A percentile compares a stretch with the other conserved stretches of the same genome.
These are phyloP conservation scores for Phytopythium helicoides DNA, from an alignment of 352 stramenopile genomes.

Conservation along the genomic window DNA sequence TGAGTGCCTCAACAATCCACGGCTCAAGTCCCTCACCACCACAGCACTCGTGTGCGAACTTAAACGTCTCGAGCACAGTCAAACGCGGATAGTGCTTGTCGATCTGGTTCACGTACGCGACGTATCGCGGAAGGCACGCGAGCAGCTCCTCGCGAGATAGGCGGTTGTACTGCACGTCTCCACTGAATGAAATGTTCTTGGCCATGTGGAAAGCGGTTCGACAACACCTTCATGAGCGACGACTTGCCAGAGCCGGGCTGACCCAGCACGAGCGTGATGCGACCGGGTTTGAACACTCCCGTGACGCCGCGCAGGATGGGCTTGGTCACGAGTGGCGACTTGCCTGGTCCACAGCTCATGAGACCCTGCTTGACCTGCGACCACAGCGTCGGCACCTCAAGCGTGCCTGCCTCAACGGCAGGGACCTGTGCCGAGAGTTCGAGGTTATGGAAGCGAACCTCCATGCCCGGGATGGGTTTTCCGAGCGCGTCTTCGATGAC, in stretches of 20 bases:
- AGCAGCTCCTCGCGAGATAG: slow-evolving; percentile 25
- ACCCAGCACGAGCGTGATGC: slow-evolving; percentile 56
- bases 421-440: slow-evolving; percentile 30
- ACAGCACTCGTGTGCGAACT: slow-evolving; percentile 48
- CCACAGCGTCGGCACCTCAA: slow-evolving; percentile 42
- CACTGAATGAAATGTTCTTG: slow-evolving; percentile 37
- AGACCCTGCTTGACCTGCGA: slow-evolving; percentile 28
- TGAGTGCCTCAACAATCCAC: slow-evolving; percentile 33
- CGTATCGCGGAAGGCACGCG: slow-evolving; percentile 32
- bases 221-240: too few species aligned
- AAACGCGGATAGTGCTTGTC: slow-evolving; percentile 41
- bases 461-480: slow-evolving; percentile 42
- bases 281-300: slow-evolving; percentile 41
- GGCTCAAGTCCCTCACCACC: slow-evolving; percentile 27
- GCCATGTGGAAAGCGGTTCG: slow-evolving; percentile 46
- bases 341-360: slow-evolving; percentile 5
- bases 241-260: slow-evolving; percentile 37
- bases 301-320: slow-evolving; percentile 45
- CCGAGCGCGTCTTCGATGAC: slow-evolving; percentile 38
- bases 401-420: slow-evolving; percentile 9
- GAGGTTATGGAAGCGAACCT: slow-evolving; percentile 53
- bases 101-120: slow-evolving; percentile 45
- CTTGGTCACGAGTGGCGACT: slow-evolving; percentile 34
- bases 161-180: slow-evolving; percentile 47
- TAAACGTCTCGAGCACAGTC: slow-evolving; percentile 55